Percentiles rank a stretch among this genome's conserved stretches.
Conservation (phyloP, 1,284 basidiomycete species). For the Apiotrichum veenhuisii region DNA sequence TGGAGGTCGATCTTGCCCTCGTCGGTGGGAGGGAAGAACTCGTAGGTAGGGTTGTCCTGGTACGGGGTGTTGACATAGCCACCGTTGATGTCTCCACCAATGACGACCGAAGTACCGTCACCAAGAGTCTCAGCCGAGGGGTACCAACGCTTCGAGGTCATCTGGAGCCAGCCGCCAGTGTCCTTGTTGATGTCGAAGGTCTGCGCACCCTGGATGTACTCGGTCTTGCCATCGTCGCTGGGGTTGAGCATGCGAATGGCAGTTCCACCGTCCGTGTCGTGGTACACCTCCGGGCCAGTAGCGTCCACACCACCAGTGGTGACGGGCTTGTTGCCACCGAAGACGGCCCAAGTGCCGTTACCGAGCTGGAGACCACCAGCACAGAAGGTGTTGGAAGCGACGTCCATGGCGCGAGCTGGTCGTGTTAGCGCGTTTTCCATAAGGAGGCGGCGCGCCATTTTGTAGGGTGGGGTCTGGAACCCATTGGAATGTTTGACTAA, state of each 20-base stretch:
- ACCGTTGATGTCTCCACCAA: constrained; percentile 49
- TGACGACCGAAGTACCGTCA: constrained; percentile 55
- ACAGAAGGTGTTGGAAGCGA: constrained; percentile 76
- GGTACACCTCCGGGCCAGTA: constrained; percentile 43
- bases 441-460: too few relatives aligned
- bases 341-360: constrained; percentile 55
- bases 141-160: constrained; percentile 83
- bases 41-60: constrained; percentile 77
- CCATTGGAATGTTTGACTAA: not conserved
- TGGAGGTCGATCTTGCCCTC: constrained; percentile 61
- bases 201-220: constrained; percentile 70
- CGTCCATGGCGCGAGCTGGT: constrained; percentile 59
- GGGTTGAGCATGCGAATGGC: constrained; percentile 65
- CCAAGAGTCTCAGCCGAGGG: constrained; percentile 56
- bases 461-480: too few relatives aligned
- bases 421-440: not conserved
- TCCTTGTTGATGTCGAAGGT: constrained; percentile 30
- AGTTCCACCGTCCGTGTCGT: constrained; percentile 63
- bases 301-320: constrained; percentile 43
- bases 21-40: constrained; percentile 67
- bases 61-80: constrained; percentile 61
- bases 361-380: constrained; percentile 53
- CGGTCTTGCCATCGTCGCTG: constrained; percentile 63
- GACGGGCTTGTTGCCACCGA: constrained; percentile 60
- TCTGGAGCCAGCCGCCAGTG: constrained; percentile 57